phyloP scores from a whole-genome alignment of 306 rosid species.

The Casuarina cunninghamiana region DNA sequence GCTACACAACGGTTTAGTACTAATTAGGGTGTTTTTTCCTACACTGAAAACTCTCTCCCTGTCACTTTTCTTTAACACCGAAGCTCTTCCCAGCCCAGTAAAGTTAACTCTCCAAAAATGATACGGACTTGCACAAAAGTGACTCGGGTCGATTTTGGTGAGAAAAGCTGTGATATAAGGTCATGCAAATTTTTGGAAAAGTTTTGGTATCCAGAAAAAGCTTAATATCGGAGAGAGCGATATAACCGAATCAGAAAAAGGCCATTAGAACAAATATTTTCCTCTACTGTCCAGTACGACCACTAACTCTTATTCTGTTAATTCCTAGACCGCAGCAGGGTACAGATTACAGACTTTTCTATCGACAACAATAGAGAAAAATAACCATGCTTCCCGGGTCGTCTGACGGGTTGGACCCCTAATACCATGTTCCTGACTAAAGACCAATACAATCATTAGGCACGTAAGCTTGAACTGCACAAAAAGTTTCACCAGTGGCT shows the following conservation, averaged over 20 bases:
- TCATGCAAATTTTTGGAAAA: too few relatives aligned
- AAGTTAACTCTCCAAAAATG: too few relatives aligned
- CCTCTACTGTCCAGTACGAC: neutral
- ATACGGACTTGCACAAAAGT: too few relatives aligned
- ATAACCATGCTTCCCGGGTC: neutral
- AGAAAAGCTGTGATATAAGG: too few relatives aligned
- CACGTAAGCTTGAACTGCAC: conserved; percentile 9
- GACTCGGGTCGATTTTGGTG: too few relatives aligned
- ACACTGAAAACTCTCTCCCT: too few relatives aligned
- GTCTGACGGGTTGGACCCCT: neutral
- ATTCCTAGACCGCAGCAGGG: neutral
- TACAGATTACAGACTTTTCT: neutral
- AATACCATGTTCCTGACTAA: conserved; percentile 12
- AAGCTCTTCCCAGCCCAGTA: too few relatives aligned
- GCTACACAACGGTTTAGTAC: too few relatives aligned
- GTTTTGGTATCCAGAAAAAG: too few relatives aligned
- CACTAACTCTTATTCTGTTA: neutral
- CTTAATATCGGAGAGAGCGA: too few relatives aligned
- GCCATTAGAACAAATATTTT: neutral
- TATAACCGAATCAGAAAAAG: neutral
- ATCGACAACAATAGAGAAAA: neutral
- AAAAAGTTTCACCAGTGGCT: neutral
- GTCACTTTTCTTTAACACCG: too few relatives aligned
- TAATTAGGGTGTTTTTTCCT: too few relatives aligned
- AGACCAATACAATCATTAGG: conserved; percentile 11